Base-by-base conservation (phyloP, 768 basidiomycete species). In the Mycena alexandri region DNA sequence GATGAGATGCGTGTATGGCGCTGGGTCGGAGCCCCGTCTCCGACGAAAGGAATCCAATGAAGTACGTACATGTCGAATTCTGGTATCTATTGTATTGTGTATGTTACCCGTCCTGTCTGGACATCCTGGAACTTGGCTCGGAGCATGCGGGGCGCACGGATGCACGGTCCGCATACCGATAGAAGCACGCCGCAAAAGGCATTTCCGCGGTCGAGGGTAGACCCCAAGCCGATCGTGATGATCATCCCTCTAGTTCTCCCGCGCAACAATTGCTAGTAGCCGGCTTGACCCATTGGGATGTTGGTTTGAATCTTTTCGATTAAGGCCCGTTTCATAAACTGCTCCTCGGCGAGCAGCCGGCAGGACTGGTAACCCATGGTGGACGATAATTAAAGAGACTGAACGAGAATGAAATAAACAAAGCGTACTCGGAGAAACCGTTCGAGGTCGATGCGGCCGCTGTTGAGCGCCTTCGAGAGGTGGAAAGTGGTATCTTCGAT, bases 401-500 rank as follows among this genome's bases (percentile, higher is more conserved):
- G 54, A 55, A 51, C 59, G 63, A 65, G 54, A 54, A 69, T 65
- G 48, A 68, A 69, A 29, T 19, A 67, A 19, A 48, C 67, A 19
- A 44, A 57, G 84, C 90, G 76, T 75, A 94, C 96, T 82, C 95
- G 90, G 63, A 98, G 82, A 83, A 98, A 99, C 46, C 93, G 87
- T 75, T 99, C 97, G 62, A 99, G 86, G 82, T 99, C 97, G 68
- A 98, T 91, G 65, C 95, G 89, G 0, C 94, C 94, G 58, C 91
- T 83, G 75, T 98, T 98, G 69, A 99, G 83, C 0, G 96, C 97
- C 68, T 96, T 87, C 71, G 96, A 95, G 52, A 99, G 87, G 77
- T 99, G 96, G 80, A 98, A 99, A 66, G 98, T 93, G 51, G 97
- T 97, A 78, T 99, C 98, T 80, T 98, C 97, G 75, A 99, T 96